phyloP scores from a whole-genome alignment of 1,284 basidiomycete species.

The Puccinia novopanici region DNA sequence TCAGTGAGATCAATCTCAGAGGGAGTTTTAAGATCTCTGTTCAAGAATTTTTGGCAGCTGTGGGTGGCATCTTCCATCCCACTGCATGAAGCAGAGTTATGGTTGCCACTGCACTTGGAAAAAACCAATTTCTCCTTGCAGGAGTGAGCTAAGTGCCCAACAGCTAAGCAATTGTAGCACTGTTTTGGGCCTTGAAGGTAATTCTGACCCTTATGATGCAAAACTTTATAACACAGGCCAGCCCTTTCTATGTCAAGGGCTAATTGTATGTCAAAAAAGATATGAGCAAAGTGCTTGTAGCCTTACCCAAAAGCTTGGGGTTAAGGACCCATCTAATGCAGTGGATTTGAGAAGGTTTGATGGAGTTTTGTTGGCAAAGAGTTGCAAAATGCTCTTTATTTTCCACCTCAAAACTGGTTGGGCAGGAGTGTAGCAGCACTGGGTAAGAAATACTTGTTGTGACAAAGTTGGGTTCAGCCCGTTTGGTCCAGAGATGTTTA shows the following conservation, averaged over 20 bases:
- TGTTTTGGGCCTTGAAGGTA: neutral
- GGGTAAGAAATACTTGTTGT: neutral
- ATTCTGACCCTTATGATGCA: too few species aligned
- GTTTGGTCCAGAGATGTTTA: neutral
- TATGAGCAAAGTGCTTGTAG: neutral
- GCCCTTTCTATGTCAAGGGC: neutral
- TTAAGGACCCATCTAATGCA: neutral
- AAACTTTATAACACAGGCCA: neutral
- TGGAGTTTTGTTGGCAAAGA: conserved; percentile 1
- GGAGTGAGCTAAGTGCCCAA: neutral
- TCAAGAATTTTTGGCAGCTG: neutral
- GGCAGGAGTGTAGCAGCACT: neutral
- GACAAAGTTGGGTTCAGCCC: conserved; percentile 6
- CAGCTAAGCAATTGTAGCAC: conserved; percentile 17
- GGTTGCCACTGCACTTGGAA: neutral
- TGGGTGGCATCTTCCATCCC: neutral
- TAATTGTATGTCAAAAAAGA: neutral
- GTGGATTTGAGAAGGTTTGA: neutral
- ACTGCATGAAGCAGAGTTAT: neutral
- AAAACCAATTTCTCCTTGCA: neutral
- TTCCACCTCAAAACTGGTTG: neutral
- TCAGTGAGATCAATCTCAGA: neutral
- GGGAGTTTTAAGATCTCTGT: neutral
- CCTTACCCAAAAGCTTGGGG: neutral
- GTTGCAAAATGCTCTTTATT: neutral